These are phyloP conservation scores for Diaporthe citrichinensis DNA, from an alignment of 2,329 filamentous ascomycete genomes.

Conservation along the genomic window DNA sequence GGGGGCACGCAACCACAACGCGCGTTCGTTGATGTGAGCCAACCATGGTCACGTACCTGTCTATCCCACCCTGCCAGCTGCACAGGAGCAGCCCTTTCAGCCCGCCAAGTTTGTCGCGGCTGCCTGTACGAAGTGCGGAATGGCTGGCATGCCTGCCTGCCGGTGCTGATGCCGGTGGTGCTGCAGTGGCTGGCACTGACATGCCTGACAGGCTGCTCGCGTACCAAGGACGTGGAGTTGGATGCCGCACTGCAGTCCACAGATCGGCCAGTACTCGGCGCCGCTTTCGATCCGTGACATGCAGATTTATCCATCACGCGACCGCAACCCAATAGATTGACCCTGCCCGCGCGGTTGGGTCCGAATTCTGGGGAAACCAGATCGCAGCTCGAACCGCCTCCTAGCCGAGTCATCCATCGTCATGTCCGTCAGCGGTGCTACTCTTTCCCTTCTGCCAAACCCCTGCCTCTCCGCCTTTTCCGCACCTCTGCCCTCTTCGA, in stretches of 20 bases:
- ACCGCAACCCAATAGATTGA: constrained; percentile 9
- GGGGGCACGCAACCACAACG: constrained; percentile 9
- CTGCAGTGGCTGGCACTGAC: not conserved
- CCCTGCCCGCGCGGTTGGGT: constrained; percentile 12
- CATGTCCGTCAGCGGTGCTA: constrained; percentile 2
- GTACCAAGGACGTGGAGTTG: not conserved
- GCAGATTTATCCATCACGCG: constrained; percentile 8
- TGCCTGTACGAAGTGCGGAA: not conserved
- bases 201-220: not conserved
- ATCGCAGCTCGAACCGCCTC: constrained; percentile 9
- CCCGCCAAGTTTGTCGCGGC: constrained; percentile 3
- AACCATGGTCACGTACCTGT: not conserved
- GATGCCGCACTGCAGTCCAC: constrained; percentile 10
- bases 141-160: not conserved
- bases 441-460: not conserved
- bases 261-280: constrained; percentile 19
- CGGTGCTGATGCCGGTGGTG: not conserved
- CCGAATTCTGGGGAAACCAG: constrained; percentile 24
- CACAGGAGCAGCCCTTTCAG: not conserved
- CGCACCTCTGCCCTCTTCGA: constrained; percentile 9
- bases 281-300: constrained; percentile 1
- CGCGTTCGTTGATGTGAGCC: not conserved
- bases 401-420: constrained; percentile 1
- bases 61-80: not conserved
- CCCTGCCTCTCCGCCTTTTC: constrained; percentile 16